Conservation (phyloP, 129 eudicot species). For the Solidago caesia region DNA sequence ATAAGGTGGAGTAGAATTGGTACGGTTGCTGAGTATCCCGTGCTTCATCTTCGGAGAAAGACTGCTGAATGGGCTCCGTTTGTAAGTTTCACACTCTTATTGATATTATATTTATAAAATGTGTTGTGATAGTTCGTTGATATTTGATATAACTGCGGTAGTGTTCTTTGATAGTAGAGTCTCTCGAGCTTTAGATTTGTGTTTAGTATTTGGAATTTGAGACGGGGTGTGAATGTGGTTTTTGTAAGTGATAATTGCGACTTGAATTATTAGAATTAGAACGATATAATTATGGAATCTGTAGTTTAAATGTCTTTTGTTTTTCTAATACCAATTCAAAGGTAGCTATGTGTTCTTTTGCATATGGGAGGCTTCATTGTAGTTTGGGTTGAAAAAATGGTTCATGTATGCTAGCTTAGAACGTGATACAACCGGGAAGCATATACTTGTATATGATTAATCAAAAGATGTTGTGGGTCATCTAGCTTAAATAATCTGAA, state of each 20-base stretch:
- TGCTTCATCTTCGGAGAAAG: slow-evolving; percentile 83
- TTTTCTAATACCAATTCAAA: background rate
- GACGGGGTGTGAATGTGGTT: background rate
- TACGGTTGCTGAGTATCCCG: slow-evolving; percentile 71
- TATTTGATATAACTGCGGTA: slow-evolving; percentile 9
- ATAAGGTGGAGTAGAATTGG: slow-evolving; percentile 72
- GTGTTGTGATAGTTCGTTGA: slow-evolving; percentile 12
- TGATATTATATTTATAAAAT: background rate
- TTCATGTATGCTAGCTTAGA: background rate
- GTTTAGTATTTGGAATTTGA: background rate
- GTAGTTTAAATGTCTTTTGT: background rate
- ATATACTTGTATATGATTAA: background rate
- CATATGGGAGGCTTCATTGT: background rate
- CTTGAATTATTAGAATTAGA: background rate
- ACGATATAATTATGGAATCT: background rate
- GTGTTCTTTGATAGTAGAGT: slow-evolving; percentile 7
- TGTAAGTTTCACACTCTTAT: slow-evolving; percentile 47
- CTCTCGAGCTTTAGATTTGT: background rate
- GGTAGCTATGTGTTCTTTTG: background rate
- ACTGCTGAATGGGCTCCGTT: slow-evolving; percentile 75
- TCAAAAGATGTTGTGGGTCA: background rate
- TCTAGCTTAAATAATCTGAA: slow-evolving; percentile 4
- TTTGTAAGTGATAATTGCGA: background rate
- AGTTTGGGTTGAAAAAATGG: background rate
- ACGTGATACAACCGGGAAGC: background rate